Evolutionary conservation across 305 asterid species (phyloP).

Genomic region (Solanum hybrid): DNA sequence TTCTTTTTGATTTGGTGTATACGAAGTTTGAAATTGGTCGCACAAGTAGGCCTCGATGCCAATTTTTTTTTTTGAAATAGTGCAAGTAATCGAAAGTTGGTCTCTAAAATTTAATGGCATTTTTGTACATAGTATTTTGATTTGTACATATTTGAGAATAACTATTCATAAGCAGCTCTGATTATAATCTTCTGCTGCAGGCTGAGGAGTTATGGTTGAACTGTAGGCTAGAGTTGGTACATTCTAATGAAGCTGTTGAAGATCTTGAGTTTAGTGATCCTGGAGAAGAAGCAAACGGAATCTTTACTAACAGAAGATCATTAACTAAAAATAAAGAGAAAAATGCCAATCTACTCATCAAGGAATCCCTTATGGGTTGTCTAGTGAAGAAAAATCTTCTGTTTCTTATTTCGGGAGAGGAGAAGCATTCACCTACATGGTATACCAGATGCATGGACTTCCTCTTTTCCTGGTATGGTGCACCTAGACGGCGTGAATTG

Average conservation of each 20-base stretch:
- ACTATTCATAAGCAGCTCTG: slow-evolving; percentile 6
- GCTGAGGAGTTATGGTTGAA: slow-evolving; percentile 47
- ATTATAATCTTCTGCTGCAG: slow-evolving; percentile 37
- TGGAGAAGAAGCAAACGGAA: slow-evolving; percentile 14
- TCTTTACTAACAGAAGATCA: slow-evolving; percentile 12
- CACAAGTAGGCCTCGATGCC: not conserved
- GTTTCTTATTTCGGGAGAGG: slow-evolving; percentile 33
- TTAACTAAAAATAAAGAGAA: slow-evolving; percentile 6
- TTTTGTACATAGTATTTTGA: not conserved
- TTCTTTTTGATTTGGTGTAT: not conserved
- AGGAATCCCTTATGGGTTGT: slow-evolving; percentile 51
- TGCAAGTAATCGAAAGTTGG: not conserved
- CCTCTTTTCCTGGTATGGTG: slow-evolving; percentile 21
- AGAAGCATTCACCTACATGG: slow-evolving; percentile 28
- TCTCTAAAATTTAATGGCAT: not conserved
- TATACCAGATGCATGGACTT: slow-evolving; percentile 31
- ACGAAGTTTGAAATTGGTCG: not conserved
- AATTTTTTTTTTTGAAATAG: not conserved
- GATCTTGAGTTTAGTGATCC: slow-evolving; percentile 26
- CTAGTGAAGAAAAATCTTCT: slow-evolving; percentile 27
- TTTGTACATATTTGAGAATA: not conserved
- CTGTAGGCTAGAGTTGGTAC: slow-evolving; percentile 49
- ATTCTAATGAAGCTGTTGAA: slow-evolving; percentile 30
- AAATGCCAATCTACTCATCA: slow-evolving; percentile 19
- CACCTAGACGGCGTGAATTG: slow-evolving; percentile 39